Evolutionary conservation across 371 early-diverging fungal species (phyloP).

Genomic region (Homolaphlyctis polyrhiza): DNA sequence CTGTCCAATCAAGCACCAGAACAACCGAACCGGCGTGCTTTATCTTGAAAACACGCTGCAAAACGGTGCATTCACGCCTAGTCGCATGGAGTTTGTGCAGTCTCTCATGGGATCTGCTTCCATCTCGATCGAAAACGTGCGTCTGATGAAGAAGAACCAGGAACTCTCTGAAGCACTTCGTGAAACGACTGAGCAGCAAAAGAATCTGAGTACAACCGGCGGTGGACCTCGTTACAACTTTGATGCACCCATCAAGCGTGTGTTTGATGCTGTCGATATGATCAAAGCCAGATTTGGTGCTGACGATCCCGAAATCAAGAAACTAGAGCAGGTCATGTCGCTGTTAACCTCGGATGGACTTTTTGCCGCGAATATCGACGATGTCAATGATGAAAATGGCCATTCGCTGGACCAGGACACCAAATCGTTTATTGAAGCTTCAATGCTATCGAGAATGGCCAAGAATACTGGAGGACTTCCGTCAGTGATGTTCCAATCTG

Average conservation of each 20-base stretch:
- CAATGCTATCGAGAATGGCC: constrained; percentile 33
- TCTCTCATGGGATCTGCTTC: constrained; percentile 40
- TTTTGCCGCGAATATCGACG: constrained; percentile 42
- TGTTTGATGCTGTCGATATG: constrained; percentile 31
- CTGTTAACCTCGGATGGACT: constrained; percentile 40
- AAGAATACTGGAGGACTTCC: too few relatives aligned
- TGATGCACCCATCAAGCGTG: constrained; percentile 43
- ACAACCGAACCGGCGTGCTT: constrained; percentile 30
- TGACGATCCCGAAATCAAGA: constrained; percentile 24
- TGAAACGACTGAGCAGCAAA: constrained; percentile 8
- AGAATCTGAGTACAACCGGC: constrained; percentile 6
- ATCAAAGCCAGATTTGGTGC: constrained; percentile 27
- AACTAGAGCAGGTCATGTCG: constrained; percentile 37
- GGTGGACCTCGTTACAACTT: constrained; percentile 36
- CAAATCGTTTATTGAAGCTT: constrained; percentile 41
- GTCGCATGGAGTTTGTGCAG: constrained; percentile 32
- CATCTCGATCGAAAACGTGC: constrained; percentile 41
- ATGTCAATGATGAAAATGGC: constrained; percentile 41
- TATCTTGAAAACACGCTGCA: constrained; percentile 42
- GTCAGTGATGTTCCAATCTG: too few relatives aligned
- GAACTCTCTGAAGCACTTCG: constrained; percentile 30
- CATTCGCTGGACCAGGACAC: constrained; percentile 43
- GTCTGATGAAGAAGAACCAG: constrained; percentile 31
- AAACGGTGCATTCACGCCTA: constrained; percentile 25
- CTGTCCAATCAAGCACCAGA: constrained; percentile 41